Base-by-base conservation (phyloP, 345 rosid species). In the Hibiscus mutabilis region DNA sequence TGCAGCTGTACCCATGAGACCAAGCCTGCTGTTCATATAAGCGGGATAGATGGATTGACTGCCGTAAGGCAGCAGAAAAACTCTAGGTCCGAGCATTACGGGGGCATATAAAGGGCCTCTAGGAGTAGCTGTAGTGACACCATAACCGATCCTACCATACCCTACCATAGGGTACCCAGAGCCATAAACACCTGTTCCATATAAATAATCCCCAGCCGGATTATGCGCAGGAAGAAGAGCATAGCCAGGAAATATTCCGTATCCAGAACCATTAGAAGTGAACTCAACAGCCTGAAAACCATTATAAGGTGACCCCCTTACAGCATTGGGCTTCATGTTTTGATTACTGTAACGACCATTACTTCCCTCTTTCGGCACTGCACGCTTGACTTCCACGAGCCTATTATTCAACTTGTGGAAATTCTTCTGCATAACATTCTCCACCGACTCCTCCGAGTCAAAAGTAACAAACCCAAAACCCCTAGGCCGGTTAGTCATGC, bases 391-490 rank as follows among this genome's bases (percentile, higher is more conserved):
- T 76, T 93, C 98, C 61, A 89, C 92, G 0, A 71, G 75, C 79
- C 81, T 91, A 18, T 87, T 84, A 78, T 78, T 85, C 80, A 91
- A 66, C 74, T 87, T 92, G 77, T 87, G 89, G 75, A 85, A 86
- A 19, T 24, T 80, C 33, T 84, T 87, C 73, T 73, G 75, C 91
- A 89, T 76, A 44, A 84, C 97, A 73, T 78, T 78, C 47, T 86
- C 91, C 35, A 84, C 96, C 16, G 96, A 82, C 66, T 93, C 88
- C 76, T 88, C 97, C 0, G 85, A 84, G 25, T 88, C 92, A 73
- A 76, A 91, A 4, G 97, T 91, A 65, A 93, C 87, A 77, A 91
- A 91, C 24, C 98, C 98, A 29, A 93, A 91, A 8, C 98, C 98
- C 77, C 97, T 85, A 19, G 96, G 96, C 68, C 88, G 84, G 77